Evolutionary conservation across 1,139 yeast species (phyloP), one percentile per base, ranked within the genome.

Genomic region (Blastobotrys buckinghamii): DNA sequence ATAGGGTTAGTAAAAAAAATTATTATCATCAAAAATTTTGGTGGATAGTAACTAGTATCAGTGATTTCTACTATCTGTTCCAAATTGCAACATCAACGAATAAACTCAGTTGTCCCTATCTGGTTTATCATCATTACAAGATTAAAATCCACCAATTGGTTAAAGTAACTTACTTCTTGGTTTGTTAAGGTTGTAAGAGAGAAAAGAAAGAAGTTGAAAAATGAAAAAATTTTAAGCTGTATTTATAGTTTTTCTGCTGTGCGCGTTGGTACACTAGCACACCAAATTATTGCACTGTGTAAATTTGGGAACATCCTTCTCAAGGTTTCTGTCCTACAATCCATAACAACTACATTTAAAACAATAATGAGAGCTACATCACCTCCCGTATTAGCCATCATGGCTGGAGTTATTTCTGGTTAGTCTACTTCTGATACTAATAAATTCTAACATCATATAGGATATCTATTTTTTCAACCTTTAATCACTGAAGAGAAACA

Each of bases 391-490:
- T 37, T 45, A 43, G 53, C 53, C 6, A 34, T 43, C 9, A 40
- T 47, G 50, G 37, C 48, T 33, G 58, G 57, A 6, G 51, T 34
- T 9, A 37, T 53, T 38, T 52, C 55, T 19, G 57, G 57, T 53
- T 41, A 13, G 54, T 45, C 7, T 10, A 9, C 17, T 30, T 12
- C 13, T 34, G 4, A 54, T 17, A 47, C 55, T 10, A 56, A 58
- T 8, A 40, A 51, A n/a, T 56, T 53, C 47, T 53, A 50, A 20
- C 57, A 55, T 50, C 56, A 51, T n/a, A 44, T 34, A 38, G 84
- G 90, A 1, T 69, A 79, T 50, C 78, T 76, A 61, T 84, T 84
- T 66, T 84, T 87, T 74, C 83, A 81, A 57, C 94, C 94, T 1
- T 63, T 84, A 32, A 74, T 84, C 6, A 73, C 83, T 81, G 78